Percentiles rank a stretch among this genome's conserved stretches.
Evolutionary conservation across 495 filamentous ascomycete genomes (phyloP).

Genomic region (Aspergillus mulundensis): DNA sequence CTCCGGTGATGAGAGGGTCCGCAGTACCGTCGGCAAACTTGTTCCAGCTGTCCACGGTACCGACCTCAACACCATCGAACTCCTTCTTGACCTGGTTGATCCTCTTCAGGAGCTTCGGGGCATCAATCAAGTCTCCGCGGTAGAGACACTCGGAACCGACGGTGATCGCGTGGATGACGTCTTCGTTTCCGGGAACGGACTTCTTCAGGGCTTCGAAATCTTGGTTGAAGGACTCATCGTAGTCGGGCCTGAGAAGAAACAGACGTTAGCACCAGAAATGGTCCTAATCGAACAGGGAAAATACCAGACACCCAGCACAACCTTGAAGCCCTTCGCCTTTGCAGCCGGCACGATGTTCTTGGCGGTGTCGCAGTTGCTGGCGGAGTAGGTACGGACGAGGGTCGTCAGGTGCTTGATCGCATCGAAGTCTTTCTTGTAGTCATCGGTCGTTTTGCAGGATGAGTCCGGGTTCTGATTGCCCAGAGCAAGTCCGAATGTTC

Average conservation of each 20-base stretch:
- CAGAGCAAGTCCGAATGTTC: conserved; percentile 48
- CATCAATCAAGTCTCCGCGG: conserved; percentile 62
- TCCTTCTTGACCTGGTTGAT: conserved; percentile 58
- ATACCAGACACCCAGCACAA: conserved; percentile 75
- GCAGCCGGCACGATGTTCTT: conserved; percentile 68
- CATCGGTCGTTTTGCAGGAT: conserved; percentile 57
- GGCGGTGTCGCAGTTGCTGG: conserved; percentile 59
- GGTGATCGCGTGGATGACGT: conserved; percentile 67
- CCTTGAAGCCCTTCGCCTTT: conserved; percentile 65
- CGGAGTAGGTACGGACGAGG: conserved; percentile 69
- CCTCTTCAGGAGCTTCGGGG: conserved; percentile 54
- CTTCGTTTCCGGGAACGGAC: conserved; percentile 47
- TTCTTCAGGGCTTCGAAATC: conserved; percentile 60
- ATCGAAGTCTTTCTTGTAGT: conserved; percentile 69
- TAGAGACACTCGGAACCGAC: conserved; percentile 77
- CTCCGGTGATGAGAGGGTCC: conserved; percentile 57
- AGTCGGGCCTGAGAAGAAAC: conserved; percentile 55
- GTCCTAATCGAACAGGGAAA: background rate
- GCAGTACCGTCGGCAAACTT: conserved; percentile 71
- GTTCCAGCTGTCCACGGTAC: conserved; percentile 82
- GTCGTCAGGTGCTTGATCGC: conserved; percentile 48
- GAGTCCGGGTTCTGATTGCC: conserved; percentile 50
- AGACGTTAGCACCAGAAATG: conserved; percentile 4
- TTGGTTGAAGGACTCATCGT: conserved; percentile 56
- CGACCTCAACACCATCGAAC: conserved; percentile 57